These are phyloP conservation scores for Tephrocybe sp. DNA, from an alignment of 768 basidiomycete species.

Conservation along the genomic window DNA sequence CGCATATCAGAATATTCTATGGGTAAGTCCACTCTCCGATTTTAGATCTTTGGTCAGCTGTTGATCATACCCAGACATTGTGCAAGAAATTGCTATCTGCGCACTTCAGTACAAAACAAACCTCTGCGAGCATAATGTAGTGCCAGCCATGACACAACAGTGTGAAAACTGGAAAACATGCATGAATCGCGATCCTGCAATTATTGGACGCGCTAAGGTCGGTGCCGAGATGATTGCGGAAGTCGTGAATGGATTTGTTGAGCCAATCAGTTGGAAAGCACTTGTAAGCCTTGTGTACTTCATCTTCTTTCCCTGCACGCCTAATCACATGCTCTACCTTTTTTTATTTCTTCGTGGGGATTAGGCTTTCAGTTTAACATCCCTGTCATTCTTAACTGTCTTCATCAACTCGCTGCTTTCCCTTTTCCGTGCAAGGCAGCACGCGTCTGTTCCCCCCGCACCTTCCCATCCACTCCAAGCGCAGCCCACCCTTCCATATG, in stretches of 20 bases:
- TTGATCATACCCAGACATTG: slow-evolving; percentile 55
- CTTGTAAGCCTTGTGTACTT: slow-evolving; percentile 51
- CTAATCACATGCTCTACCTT: slow-evolving; percentile 11
- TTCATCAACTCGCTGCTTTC: slow-evolving; percentile 81
- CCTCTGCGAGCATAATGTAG: slow-evolving; percentile 67
- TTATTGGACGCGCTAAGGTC: slow-evolving; percentile 85
- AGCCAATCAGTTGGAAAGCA: slow-evolving; percentile 97
- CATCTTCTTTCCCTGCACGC: background rate
- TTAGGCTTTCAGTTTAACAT: slow-evolving; percentile 73
- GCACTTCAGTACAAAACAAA: slow-evolving; percentile 78
- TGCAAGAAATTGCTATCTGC: slow-evolving; percentile 91
- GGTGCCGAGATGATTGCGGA: slow-evolving; percentile 95
- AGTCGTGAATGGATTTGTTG: slow-evolving; percentile 94
- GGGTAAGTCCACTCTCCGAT: slow-evolving; percentile 46
- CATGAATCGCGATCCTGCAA: slow-evolving; percentile 92
- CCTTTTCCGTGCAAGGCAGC: slow-evolving; percentile 69
- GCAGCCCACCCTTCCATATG: slow-evolving; percentile 36
- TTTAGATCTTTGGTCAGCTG: background rate
- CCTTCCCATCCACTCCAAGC: slow-evolving; percentile 24
- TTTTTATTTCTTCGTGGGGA: slow-evolving; percentile 1
- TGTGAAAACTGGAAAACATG: slow-evolving; percentile 91
- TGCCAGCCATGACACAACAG: slow-evolving; percentile 86
- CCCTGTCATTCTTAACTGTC: slow-evolving; percentile 71
- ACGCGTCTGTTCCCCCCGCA: slow-evolving; percentile 34
- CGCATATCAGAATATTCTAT: slow-evolving; percentile 85